Conservation (phyloP, 495 filamentous ascomycete genomes). For the Penicillium lividum region DNA sequence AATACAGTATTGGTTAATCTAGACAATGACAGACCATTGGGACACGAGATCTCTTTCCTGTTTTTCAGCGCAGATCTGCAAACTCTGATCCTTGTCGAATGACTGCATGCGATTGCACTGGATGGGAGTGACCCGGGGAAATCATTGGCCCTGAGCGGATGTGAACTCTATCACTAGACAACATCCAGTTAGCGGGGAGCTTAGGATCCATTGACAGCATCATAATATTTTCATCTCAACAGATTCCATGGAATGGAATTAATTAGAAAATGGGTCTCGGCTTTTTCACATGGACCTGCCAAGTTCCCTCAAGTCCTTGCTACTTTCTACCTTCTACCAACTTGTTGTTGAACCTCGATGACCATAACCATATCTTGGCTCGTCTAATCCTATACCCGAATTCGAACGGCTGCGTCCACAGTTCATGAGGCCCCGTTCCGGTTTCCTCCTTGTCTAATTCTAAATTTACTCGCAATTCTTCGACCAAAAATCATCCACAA, state of each 20-base stretch:
- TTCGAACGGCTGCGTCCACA: not conserved
- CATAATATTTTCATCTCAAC: slow-evolving; percentile 8
- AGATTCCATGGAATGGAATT: slow-evolving; percentile 8
- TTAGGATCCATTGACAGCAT: slow-evolving; percentile 1
- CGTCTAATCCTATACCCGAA: not conserved
- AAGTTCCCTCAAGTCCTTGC: not conserved
- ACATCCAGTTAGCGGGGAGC: slow-evolving; percentile 10
- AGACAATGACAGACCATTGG: not conserved
- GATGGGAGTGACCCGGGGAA: slow-evolving; percentile 9
- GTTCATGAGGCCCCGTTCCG: not conserved
- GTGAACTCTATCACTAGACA: slow-evolving; percentile 9
- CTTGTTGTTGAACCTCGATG: not conserved
- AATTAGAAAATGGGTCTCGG: not conserved
- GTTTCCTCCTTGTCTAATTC: slow-evolving; percentile 1
- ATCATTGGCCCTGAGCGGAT: slow-evolving; percentile 2
- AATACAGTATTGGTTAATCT: not conserved
- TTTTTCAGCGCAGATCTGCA: not conserved
- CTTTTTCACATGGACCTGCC: not conserved
- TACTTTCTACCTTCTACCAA: not conserved
- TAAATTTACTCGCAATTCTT: not conserved
- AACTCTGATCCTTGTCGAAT: slow-evolving; percentile 5
- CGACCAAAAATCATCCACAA: not conserved
- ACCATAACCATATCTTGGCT: not conserved
- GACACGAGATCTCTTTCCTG: slow-evolving; percentile 5
- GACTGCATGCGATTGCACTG: not conserved